Conservation (phyloP, 2,329 filamentous ascomycete genomes). For the Arthrocladium fulminans region DNA sequence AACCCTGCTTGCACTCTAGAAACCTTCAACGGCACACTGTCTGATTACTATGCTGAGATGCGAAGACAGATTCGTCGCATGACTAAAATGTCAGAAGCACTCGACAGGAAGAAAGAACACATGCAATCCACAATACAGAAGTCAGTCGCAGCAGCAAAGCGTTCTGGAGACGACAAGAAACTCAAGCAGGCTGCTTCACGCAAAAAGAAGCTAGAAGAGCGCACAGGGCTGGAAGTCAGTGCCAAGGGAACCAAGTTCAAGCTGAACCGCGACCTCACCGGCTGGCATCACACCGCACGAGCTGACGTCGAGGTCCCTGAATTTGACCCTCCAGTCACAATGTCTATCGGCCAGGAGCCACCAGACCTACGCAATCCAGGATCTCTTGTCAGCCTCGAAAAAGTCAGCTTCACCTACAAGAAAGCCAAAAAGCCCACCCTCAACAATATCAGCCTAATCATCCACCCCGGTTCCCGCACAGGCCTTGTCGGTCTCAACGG, state of each 20-base stretch:
- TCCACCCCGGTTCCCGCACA: conserved; percentile 64
- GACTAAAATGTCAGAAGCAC: conserved; percentile 68
- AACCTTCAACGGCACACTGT: conserved; percentile 66
- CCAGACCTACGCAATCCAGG: conserved; percentile 66
- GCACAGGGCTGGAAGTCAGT: conserved; percentile 67
- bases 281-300: conserved; percentile 51
- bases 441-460: conserved; percentile 56
- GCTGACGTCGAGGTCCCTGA: conserved; percentile 63
- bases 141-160: conserved; percentile 66
- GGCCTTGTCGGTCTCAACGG: conserved; percentile 74
- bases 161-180: conserved; percentile 74
- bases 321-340: conserved; percentile 36
- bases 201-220: conserved; percentile 75
- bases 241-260: conserved; percentile 69
- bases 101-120: conserved; percentile 71
- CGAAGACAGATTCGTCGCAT: conserved; percentile 55
- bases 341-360: conserved; percentile 14
- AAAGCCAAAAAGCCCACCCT: conserved; percentile 41
- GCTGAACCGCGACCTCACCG: conserved; percentile 62
- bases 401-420: conserved; percentile 57
- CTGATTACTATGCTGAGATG: conserved; percentile 59
- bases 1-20: conserved; percentile 55
- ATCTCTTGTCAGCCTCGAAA: conserved; percentile 62
- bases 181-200: conserved; percentile 75
- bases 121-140: conserved; percentile 69